A percentile compares a stretch with the other conserved stretches of the same genome.
phyloP scores from a whole-genome alignment of 106 monocot species.

The Xerophyta viscosa region DNA sequence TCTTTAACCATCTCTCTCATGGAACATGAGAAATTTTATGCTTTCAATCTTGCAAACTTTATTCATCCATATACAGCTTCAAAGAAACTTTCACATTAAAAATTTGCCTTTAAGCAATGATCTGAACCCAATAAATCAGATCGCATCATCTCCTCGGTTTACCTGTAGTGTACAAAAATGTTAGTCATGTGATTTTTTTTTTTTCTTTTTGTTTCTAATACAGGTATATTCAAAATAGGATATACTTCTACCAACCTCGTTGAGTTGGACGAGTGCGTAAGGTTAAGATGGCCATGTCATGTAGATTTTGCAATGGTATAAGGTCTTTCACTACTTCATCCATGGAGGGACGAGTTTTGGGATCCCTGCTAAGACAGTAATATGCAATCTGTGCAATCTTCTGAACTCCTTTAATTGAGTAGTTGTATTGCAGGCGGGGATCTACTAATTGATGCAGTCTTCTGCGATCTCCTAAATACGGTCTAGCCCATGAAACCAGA shows the following conservation, averaged over 20 bases:
- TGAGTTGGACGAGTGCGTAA: slow-evolving; percentile 39
- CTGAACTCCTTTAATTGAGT: slow-evolving; percentile 77
- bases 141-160: no score
- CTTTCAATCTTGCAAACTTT: no score
- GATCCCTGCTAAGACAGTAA: slow-evolving; percentile 54
- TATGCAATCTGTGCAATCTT: slow-evolving; percentile 74
- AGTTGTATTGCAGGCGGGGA: slow-evolving; percentile 72
- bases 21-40: no score
- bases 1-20: no score
- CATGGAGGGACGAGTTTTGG: slow-evolving; percentile 76
- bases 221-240: no score
- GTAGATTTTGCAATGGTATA: slow-evolving; percentile 57
- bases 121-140: no score
- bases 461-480: slow-evolving; percentile 42
- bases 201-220: no score
- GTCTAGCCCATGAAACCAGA: slow-evolving; percentile 71
- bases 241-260: slow-evolving; percentile 9
- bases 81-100: no score
- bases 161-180: no score
- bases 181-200: no score
- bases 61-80: no score
- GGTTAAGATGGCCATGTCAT: slow-evolving; percentile 49
- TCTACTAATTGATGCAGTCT: slow-evolving; percentile 66
- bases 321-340: slow-evolving; percentile 62
- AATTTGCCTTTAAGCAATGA: no score